These are phyloP conservation scores for Castanospermum australe DNA, from an alignment of 306 rosid genomes.

Conservation along the genomic window DNA sequence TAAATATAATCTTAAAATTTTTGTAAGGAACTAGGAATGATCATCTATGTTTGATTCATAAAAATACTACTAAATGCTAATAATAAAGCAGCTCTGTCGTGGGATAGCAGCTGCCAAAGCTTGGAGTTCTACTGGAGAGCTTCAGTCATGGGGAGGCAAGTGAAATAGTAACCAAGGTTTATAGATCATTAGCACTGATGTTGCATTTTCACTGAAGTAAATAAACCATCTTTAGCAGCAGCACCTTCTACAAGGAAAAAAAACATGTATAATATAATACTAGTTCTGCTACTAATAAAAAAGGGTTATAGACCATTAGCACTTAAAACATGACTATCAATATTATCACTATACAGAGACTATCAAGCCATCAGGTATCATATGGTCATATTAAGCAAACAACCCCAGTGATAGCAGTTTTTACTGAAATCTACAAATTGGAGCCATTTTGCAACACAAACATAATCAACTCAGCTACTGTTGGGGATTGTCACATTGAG, in stretches of 20 bases:
- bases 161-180: background rate
- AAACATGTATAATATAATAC: background rate
- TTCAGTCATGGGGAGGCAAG: too few species aligned
- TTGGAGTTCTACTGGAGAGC: too few species aligned
- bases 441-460: background rate
- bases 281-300: background rate
- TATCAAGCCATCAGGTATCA: constrained; percentile 6
- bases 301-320: background rate
- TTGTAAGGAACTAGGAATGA: background rate
- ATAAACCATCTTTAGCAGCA: background rate
- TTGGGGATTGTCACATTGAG: constrained; percentile 43
- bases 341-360: constrained; percentile 9
- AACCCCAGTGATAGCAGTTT: background rate
- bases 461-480: constrained; percentile 31
- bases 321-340: background rate
- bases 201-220: constrained; percentile 9
- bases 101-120: too few species aligned
- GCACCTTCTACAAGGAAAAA: background rate
- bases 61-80: background rate
- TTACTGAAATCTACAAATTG: background rate
- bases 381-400: background rate
- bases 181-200: background rate
- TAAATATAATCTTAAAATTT: too few species aligned
- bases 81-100: too few species aligned
- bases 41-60: background rate